Conservation (phyloP, 2,329 filamentous ascomycete genomes). For the Colletotrichum musicola region DNA sequence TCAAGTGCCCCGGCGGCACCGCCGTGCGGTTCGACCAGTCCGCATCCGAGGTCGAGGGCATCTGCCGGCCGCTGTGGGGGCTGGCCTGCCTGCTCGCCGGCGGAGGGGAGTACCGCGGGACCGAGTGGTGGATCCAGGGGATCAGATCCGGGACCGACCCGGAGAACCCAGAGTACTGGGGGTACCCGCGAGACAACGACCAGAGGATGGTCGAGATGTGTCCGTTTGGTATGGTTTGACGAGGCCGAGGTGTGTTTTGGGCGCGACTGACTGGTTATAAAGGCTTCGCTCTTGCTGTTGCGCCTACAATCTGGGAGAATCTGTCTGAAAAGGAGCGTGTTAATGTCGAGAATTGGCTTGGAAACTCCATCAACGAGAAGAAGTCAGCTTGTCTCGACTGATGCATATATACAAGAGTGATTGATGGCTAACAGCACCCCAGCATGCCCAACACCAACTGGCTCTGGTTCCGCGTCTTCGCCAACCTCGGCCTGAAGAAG, state of each 20-base stretch:
- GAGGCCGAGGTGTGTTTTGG: too few relatives aligned
- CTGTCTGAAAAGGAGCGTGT: conserved; percentile 71
- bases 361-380: conserved; percentile 81
- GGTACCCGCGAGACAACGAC: conserved; percentile 79
- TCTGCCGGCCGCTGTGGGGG: conserved; percentile 81
- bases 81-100: conserved; percentile 78
- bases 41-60: conserved; percentile 82
- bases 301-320: conserved; percentile 74
- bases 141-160: conserved; percentile 79
- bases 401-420: accelerated
- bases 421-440: conserved; percentile 14
- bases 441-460: conserved; percentile 79
- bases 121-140: conserved; percentile 77
- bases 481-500: conserved; percentile 81
- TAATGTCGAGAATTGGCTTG: conserved; percentile 80
- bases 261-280: not conserved
- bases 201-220: conserved; percentile 91
- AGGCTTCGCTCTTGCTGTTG: conserved; percentile 79
- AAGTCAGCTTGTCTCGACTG: conserved; percentile 59
- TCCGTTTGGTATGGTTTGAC: conserved; percentile 67
- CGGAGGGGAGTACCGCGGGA: conserved; percentile 72
- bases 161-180: conserved; percentile 79
- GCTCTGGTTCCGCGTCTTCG: conserved; percentile 89
- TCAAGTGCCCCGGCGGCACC: conserved; percentile 76
- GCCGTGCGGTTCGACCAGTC: conserved; percentile 83